Evolutionary conservation across 1,139 yeast species (phyloP).

Genomic region (Kurtzmaniella quercitrusa): DNA sequence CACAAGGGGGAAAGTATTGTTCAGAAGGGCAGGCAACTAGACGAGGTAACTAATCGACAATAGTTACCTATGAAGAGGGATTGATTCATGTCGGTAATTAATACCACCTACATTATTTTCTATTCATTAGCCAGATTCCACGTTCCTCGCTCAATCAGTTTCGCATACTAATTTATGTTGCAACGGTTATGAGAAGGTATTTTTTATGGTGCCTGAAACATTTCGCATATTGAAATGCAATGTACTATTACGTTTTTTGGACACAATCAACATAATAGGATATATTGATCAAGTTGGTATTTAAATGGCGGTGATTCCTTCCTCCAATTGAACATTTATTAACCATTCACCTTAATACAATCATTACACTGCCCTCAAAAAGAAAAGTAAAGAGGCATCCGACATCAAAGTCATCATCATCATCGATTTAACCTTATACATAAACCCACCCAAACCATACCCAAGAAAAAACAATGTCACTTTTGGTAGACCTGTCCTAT

Average conservation of each 20-base stretch:
- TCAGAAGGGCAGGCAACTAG: neutral
- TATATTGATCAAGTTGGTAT: neutral
- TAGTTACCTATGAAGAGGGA: no score
- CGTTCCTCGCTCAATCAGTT: neutral
- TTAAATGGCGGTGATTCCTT: neutral
- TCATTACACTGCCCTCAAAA: no score
- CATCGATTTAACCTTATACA: neutral
- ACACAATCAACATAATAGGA: neutral
- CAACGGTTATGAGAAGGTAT: neutral
- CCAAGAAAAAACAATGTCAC: neutral
- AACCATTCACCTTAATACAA: neutral
- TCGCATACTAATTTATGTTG: neutral
- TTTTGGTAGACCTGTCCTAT: conserved; percentile 3
- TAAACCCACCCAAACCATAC: neutral
- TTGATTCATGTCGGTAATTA: no score
- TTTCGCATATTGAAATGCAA: neutral
- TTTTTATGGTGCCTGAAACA: neutral
- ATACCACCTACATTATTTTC: no score
- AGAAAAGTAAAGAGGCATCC: no score
- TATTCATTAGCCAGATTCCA: no score
- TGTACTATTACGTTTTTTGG: neutral
- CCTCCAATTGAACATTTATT: neutral
- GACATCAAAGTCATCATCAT: neutral
- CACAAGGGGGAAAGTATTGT: neutral
- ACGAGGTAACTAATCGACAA: neutral